Conservation (phyloP, 495 filamentous ascomycete genomes). For the Rhypophila decipiens region DNA sequence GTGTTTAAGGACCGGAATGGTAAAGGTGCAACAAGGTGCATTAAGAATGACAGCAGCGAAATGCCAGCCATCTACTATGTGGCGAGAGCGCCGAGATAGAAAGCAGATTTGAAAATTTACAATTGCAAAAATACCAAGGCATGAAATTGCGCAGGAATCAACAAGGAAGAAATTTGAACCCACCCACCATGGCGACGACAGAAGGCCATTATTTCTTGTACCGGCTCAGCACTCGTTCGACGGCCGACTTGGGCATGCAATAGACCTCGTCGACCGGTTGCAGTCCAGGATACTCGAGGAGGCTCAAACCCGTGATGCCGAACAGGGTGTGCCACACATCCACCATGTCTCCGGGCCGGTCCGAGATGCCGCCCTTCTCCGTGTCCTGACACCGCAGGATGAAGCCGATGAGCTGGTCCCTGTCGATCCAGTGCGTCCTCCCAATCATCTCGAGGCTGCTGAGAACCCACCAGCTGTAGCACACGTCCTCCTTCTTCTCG, state of each 20-base stretch:
- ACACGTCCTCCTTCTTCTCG: constrained; percentile 94
- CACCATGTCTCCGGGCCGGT: constrained; percentile 88
- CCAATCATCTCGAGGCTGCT: constrained; percentile 86
- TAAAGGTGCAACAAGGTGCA: no score
- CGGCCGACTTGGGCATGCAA: constrained; percentile 69
- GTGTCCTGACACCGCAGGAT: constrained; percentile 85
- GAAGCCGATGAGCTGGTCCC: constrained; percentile 65
- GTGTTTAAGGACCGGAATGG: no score
- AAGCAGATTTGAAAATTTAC: no score
- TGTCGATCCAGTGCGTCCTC: constrained; percentile 85
- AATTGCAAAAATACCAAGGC: no score
- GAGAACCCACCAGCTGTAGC: constrained; percentile 97
- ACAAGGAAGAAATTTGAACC: no score
- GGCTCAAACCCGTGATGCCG: constrained; percentile 79
- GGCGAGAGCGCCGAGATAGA: no score
- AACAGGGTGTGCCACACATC: constrained; percentile 97
- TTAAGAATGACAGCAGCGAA: no score
- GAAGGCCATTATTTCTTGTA: no score
- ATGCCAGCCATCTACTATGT: no score
- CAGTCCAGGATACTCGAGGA: constrained; percentile 69
- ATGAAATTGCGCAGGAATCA: no score
- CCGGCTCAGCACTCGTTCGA: constrained; percentile 45
- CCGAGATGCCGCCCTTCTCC: constrained; percentile 78
- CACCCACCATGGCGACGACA: no score
- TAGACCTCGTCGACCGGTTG: constrained; percentile 82